phyloP scores from a whole-genome alignment of 2,329 filamentous ascomycete genomes.

The Fusarium chuoi region DNA sequence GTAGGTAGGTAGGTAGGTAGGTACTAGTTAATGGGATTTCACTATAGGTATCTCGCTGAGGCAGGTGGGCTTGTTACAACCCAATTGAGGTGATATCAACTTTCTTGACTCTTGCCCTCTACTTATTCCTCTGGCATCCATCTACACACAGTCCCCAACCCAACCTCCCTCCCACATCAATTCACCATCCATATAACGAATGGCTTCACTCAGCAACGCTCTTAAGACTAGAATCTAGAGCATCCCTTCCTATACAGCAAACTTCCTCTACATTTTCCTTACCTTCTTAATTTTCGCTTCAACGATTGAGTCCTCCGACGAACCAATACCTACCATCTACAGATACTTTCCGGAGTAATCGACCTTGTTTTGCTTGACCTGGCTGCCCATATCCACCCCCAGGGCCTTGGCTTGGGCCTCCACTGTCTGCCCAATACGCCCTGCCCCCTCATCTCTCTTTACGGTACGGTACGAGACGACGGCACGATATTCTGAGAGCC shows the following conservation, averaged over 20 bases:
- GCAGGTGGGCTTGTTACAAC: background rate
- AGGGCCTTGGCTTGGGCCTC: slow-evolving; percentile 43
- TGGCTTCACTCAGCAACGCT: slow-evolving; percentile 6
- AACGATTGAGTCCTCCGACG: slow-evolving; percentile 16
- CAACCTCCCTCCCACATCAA: background rate
- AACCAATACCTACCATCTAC: background rate
- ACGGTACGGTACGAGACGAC: background rate
- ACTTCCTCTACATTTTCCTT: background rate
- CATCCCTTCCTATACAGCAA: slow-evolving; percentile 4
- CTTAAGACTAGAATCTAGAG: slow-evolving; percentile 8
- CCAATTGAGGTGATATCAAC: background rate
- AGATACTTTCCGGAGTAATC: background rate
- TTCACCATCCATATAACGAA: slow-evolving; percentile 5
- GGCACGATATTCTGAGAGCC: slow-evolving; percentile 9
- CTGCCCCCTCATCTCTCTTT: slow-evolving; percentile 32
- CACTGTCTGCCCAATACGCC: slow-evolving; percentile 43
- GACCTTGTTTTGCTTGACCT: background rate
- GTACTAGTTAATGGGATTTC: background rate
- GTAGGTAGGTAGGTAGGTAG: background rate
- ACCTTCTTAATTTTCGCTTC: background rate
- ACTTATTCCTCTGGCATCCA: background rate
- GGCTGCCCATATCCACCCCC: slow-evolving; percentile 28
- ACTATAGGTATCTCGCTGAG: background rate
- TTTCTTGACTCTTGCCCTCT: slow-evolving; percentile 3
- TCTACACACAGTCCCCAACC: background rate